These are phyloP conservation scores for Lichtheimia hyalospora DNA, from an alignment of 371 early-diverging fungal species.

Conservation along the genomic window DNA sequence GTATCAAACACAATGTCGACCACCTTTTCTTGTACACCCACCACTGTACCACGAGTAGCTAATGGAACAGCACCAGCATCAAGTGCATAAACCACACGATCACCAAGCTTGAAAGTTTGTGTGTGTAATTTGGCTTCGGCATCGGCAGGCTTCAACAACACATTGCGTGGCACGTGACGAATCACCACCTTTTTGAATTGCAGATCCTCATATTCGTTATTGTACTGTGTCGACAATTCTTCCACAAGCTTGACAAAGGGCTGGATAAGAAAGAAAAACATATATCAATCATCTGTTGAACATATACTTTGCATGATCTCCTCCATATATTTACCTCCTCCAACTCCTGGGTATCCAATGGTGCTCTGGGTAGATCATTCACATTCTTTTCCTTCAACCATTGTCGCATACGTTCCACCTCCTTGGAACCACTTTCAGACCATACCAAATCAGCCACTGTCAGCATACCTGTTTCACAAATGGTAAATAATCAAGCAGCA, in stretches of 20 bases:
- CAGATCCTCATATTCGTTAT: constrained; percentile 36
- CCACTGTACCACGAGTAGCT: constrained; percentile 81
- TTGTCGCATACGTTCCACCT: constrained; percentile 47
- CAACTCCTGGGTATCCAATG: constrained; percentile 67
- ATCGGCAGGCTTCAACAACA: constrained; percentile 78
- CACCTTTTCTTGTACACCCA: constrained; percentile 70
- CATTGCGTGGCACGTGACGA: constrained; percentile 65
- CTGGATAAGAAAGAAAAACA: constrained; percentile 9
- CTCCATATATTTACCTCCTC: constrained; percentile 45
- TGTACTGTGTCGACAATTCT: constrained; percentile 35
- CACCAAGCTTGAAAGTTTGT: constrained; percentile 86
- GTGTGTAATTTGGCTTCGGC: constrained; percentile 66
- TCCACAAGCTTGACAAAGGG: constrained; percentile 57
- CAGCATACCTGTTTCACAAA: constrained; percentile 20
- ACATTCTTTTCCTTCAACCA: constrained; percentile 71
- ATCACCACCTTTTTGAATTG: constrained; percentile 56
- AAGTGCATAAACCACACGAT: constrained; percentile 80
- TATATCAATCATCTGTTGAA: background rate
- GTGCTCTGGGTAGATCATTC: constrained; percentile 65
- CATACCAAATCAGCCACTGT: constrained; percentile 29
- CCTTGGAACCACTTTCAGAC: constrained; percentile 28
- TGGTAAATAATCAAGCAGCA: background rate
- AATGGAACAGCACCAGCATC: constrained; percentile 82
- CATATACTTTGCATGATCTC: no score
- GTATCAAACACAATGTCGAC: constrained; percentile 89